Conservation (phyloP, 345 rosid species). For the Heritiera fomes region DNA sequence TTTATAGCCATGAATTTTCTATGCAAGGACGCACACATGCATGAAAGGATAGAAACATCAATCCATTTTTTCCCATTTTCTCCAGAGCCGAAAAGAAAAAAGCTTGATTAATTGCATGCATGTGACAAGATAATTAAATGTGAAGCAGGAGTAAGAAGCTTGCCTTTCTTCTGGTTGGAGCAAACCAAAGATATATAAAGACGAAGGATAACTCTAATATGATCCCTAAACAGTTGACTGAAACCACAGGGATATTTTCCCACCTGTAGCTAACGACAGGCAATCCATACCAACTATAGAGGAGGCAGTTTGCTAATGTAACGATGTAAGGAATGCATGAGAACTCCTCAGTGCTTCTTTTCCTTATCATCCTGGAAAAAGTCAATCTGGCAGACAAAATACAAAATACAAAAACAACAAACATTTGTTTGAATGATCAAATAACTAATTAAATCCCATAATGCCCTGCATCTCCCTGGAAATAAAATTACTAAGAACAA, state of each 20-base stretch:
- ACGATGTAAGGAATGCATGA: slow-evolving; percentile 80
- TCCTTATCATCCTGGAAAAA: slow-evolving; percentile 62
- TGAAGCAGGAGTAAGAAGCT: background rate
- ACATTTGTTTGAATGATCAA: background rate
- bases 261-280: slow-evolving; percentile 78
- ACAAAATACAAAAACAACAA: background rate
- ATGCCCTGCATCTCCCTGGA: no score
- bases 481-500: background rate
- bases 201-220: slow-evolving; percentile 67
- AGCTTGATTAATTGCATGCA: background rate
- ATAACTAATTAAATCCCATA: no score
- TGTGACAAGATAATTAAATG: background rate
- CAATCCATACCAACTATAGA: slow-evolving; percentile 83
- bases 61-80: no score
- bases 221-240: slow-evolving; percentile 76
- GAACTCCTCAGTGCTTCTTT: slow-evolving; percentile 71
- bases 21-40: background rate
- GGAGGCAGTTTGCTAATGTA: slow-evolving; percentile 65
- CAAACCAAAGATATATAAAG: slow-evolving; percentile 52
- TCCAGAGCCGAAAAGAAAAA: no score
- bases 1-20: background rate
- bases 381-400: slow-evolving; percentile 60
- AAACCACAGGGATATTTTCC: slow-evolving; percentile 76
- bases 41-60: no score
- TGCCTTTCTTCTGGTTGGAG: slow-evolving; percentile 47